phyloP scores from a whole-genome alignment of 2,329 filamentous ascomycete species.

The Fusarium duplospermum region DNA sequence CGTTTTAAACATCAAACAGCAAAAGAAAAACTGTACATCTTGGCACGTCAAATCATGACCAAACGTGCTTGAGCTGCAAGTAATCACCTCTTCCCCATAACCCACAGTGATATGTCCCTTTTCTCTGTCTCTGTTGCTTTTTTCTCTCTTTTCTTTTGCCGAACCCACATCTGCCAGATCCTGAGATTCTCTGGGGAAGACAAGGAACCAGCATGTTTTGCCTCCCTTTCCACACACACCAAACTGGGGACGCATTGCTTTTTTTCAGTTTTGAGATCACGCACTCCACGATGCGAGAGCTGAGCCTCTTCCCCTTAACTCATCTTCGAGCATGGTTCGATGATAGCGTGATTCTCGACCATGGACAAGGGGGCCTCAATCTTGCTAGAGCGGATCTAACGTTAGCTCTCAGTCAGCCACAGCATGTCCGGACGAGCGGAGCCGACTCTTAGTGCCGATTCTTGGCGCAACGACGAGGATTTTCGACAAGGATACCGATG shows the following conservation, averaged over 20 bases:
- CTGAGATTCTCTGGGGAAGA: background rate
- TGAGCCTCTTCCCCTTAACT: background rate
- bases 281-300: background rate
- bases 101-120: background rate
- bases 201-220: slow-evolving; percentile 3
- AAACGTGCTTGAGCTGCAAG: background rate
- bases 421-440: slow-evolving; percentile 22
- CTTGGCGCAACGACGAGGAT: background rate
- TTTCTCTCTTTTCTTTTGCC: background rate
- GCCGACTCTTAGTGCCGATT: slow-evolving; percentile 16
- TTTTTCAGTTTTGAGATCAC: background rate
- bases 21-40: background rate
- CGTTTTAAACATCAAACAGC: background rate
- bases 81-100: background rate
- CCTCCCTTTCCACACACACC: background rate
- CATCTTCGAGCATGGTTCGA: background rate
- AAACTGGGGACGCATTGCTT: background rate
- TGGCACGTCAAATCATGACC: background rate
- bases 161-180: background rate
- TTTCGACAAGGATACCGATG: slow-evolving; percentile 1
- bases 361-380: background rate
- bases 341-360: background rate
- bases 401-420: slow-evolving; percentile 12
- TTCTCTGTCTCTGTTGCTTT: background rate
- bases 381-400: background rate